Conservation (phyloP, 306 rosid species). For the Fagus sylvatica region DNA sequence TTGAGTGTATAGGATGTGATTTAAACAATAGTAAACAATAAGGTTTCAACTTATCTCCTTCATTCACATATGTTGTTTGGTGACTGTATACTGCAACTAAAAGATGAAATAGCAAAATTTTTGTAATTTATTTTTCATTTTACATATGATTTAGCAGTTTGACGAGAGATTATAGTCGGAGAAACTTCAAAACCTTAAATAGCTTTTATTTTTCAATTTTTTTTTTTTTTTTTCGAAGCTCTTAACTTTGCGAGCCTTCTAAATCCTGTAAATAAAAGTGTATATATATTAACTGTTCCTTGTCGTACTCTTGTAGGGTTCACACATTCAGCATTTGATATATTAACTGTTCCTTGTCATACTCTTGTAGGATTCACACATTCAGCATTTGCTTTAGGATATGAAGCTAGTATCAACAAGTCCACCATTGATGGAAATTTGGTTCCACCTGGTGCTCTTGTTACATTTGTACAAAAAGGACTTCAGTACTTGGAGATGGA, state of each 20-base stretch:
- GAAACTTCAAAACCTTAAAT: background rate
- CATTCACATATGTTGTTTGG: too few species aligned
- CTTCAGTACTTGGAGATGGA: slow-evolving; percentile 98
- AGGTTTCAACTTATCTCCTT: too few species aligned
- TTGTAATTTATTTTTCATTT: too few species aligned
- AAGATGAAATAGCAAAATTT: too few species aligned
- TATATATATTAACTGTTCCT: background rate
- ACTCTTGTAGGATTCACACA: slow-evolving; percentile 78
- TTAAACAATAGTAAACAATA: too few species aligned
- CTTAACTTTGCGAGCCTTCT: background rate
- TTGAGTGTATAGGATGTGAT: too few species aligned
- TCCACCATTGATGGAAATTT: slow-evolving; percentile 81
- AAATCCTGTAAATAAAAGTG: background rate
- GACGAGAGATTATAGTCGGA: background rate
- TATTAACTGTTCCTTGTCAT: slow-evolving; percentile 7
- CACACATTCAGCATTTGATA: slow-evolving; percentile 79
- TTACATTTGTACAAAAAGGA: slow-evolving; percentile 90
- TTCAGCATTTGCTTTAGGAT: slow-evolving; percentile 91
- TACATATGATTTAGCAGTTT: background rate
- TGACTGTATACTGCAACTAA: too few species aligned
- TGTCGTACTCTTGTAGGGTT: slow-evolving; percentile 59
- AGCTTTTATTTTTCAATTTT: background rate
- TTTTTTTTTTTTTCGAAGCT: background rate
- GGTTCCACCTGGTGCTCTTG: slow-evolving; percentile 86
- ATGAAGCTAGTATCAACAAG: slow-evolving; percentile 90